Conservation (phyloP, 2,329 filamentous ascomycete genomes). For the Metarhizium album region DNA sequence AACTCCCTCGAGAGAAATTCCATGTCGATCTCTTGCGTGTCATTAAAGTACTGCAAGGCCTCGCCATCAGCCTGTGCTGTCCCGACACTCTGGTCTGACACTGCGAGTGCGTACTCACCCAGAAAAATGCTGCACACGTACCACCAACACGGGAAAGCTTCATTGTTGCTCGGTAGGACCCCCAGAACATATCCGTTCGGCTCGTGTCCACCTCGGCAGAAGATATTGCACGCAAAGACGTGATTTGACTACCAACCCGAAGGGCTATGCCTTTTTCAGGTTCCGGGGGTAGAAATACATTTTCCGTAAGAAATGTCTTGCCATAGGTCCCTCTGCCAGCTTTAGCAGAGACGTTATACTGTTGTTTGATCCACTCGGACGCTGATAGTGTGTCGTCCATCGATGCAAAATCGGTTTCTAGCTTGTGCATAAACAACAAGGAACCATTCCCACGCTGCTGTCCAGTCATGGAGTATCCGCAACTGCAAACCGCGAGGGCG, state of each 20-base stretch:
- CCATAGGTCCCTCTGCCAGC: slow-evolving; percentile 53
- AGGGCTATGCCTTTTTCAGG: slow-evolving; percentile 37
- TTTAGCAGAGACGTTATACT: slow-evolving; percentile 53
- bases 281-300: slow-evolving; percentile 45
- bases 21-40: slow-evolving; percentile 72
- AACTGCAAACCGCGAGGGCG: slow-evolving; percentile 46
- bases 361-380: slow-evolving; percentile 55
- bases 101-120: slow-evolving; percentile 33
- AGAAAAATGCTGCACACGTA: slow-evolving; percentile 73
- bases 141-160: slow-evolving; percentile 49
- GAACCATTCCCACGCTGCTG: slow-evolving; percentile 23
- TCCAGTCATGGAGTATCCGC: slow-evolving; percentile 53
- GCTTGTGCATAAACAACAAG: slow-evolving; percentile 53
- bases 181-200: slow-evolving; percentile 54
- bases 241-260: slow-evolving; percentile 35
- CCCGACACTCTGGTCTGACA: no score
- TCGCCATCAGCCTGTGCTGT: neutral
- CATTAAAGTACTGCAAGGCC: slow-evolving; percentile 54
- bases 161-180: slow-evolving; percentile 58
- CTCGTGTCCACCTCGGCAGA: slow-evolving; percentile 54
- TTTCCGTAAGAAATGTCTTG: slow-evolving; percentile 47
- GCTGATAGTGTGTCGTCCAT: slow-evolving; percentile 35
- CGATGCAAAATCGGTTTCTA: slow-evolving; percentile 63
- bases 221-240: slow-evolving; percentile 40
- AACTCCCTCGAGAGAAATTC: slow-evolving; percentile 65